Percentiles rank a stretch among this genome's conserved stretches.
phyloP scores from a whole-genome alignment of 768 basidiomycete genomes.

The Termitomyces sp. region DNA sequence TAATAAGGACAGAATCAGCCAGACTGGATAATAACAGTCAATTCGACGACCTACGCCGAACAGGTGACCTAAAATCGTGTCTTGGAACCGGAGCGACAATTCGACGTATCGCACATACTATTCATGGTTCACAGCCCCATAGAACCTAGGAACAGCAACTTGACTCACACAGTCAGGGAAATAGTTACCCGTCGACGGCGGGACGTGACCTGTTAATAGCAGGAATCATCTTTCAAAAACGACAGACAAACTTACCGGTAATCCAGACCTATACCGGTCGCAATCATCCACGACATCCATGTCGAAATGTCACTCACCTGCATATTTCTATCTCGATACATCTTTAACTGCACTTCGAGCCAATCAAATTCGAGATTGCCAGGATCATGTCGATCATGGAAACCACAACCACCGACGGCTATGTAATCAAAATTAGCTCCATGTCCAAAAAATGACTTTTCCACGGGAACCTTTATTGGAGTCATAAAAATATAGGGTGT shows the following conservation, averaged over 20 bases:
- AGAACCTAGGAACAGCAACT: slow-evolving; percentile 4
- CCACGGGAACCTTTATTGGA: slow-evolving; percentile 67
- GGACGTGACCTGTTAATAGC: slow-evolving; percentile 64
- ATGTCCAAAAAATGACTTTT: slow-evolving; percentile 1
- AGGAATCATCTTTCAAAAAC: slow-evolving; percentile 6
- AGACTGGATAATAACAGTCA: slow-evolving; percentile 19
- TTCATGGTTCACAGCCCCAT: slow-evolving; percentile 4
- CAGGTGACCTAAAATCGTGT: slow-evolving; percentile 82
- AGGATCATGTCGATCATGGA: slow-evolving; percentile 63
- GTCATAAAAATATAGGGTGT: slow-evolving; percentile 90
- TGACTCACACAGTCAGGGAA: slow-evolving; percentile 78
- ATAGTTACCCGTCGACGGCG: slow-evolving; percentile 74
- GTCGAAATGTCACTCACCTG: slow-evolving; percentile 53
- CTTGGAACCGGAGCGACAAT: slow-evolving; percentile 77
- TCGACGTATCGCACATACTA: slow-evolving; percentile 67
- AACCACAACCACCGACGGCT: slow-evolving; percentile 77
- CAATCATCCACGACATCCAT: too few species aligned
- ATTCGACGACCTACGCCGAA: slow-evolving; percentile 57
- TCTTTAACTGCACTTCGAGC: slow-evolving; percentile 78
- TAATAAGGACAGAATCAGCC: slow-evolving; percentile 14
- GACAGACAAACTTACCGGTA: slow-evolving; percentile 25
- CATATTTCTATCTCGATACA: slow-evolving; percentile 64
- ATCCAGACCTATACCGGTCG: slow-evolving; percentile 33
- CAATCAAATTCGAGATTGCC: slow-evolving; percentile 87
- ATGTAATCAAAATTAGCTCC: slow-evolving; percentile 8